Conservation (phyloP, 2,329 filamentous ascomycete species). For the Diplodia seriata region DNA sequence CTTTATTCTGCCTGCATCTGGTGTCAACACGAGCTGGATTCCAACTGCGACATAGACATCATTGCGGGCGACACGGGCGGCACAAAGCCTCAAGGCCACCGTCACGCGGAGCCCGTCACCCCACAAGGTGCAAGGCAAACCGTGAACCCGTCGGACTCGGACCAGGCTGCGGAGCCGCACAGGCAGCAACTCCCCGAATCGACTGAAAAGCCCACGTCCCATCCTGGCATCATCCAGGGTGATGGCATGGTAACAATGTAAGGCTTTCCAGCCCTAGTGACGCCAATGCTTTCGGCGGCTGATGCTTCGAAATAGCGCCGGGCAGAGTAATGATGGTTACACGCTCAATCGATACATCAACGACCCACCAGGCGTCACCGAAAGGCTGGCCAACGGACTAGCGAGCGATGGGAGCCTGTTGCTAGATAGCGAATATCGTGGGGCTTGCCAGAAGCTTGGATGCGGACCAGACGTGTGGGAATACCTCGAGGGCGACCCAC, state of each 20-base stretch:
- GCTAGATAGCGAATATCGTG: not conserved
- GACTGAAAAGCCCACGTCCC: no score
- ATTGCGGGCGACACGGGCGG: not conserved
- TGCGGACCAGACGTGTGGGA: not conserved
- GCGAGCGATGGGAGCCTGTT: not conserved
- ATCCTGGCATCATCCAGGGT: not conserved
- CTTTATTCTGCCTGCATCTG: slow-evolving; percentile 8
- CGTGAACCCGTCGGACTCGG: not conserved
- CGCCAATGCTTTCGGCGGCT: not conserved
- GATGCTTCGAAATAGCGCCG: not conserved
- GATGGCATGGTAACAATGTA: not conserved
- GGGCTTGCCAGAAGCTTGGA: not conserved
- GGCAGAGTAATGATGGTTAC: not conserved
- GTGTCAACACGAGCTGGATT: not conserved
- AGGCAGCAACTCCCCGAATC: not conserved
- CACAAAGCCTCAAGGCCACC: not conserved
- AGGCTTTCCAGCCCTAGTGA: not conserved
- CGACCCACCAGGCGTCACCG: not conserved
- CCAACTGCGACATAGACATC: not conserved
- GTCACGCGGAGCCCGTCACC: not conserved
- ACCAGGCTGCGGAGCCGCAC: not conserved
- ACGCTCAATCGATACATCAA: not conserved
- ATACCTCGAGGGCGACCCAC: not conserved
- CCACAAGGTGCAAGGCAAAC: not conserved
- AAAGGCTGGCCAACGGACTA: slow-evolving; percentile 2